Conservation (phyloP, 495 filamentous ascomycete species). For the Aspergillus diversus region DNA sequence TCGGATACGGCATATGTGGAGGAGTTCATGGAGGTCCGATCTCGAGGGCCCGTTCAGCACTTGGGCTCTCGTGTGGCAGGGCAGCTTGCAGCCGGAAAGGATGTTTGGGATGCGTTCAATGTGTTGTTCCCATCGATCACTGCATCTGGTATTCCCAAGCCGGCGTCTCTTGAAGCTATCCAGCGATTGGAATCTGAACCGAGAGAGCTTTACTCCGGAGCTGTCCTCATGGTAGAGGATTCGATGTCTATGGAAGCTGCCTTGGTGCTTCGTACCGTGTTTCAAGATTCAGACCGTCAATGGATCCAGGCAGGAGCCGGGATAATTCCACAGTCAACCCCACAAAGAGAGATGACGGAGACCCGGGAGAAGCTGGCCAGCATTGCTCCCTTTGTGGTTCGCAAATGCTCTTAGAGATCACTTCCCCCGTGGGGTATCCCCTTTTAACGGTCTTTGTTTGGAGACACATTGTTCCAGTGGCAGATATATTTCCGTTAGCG, state of each 20-base stretch:
- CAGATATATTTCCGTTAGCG: no score
- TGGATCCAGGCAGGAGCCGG: conserved; percentile 29
- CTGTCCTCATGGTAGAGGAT: conserved; percentile 24
- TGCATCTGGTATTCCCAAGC: conserved; percentile 25
- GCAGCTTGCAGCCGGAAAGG: conserved; percentile 17
- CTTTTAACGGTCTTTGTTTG: neutral
- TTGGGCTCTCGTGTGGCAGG: conserved; percentile 25
- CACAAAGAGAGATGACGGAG: conserved; percentile 21
- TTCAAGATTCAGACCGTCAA: conserved; percentile 19
- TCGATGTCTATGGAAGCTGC: conserved; percentile 17
- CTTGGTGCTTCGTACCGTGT: conserved; percentile 26
- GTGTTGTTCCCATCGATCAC: conserved; percentile 27
- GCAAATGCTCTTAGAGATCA: neutral
- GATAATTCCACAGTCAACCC: conserved; percentile 23
- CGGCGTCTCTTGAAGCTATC: conserved; percentile 21
- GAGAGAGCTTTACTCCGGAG: conserved; percentile 28
- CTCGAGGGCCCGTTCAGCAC: conserved; percentile 27
- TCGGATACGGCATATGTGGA: conserved; percentile 19
- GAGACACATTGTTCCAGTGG: neutral
- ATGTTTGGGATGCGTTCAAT: conserved; percentile 24
- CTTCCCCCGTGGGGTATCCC: no score
- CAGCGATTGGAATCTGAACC: conserved; percentile 20
- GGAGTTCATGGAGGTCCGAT: conserved; percentile 25
- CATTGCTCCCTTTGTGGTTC: conserved; percentile 23
- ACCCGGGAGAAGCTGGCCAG: conserved; percentile 25